Base-by-base conservation (phyloP, 1,139 yeast genomes). In the Debaryomycetaceae sp. region DNA sequence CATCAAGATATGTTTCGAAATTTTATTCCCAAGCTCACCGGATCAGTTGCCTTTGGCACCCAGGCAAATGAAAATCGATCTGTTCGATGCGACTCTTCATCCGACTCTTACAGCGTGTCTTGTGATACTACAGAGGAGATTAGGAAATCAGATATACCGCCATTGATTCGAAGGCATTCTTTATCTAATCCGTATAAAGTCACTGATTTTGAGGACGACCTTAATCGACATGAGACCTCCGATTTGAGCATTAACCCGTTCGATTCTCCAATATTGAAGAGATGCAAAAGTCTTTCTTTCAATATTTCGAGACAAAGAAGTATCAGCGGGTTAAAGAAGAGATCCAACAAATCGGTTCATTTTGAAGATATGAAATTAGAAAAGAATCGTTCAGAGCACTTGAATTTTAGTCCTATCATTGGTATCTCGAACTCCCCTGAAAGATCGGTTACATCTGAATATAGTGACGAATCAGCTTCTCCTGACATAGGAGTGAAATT, bases 241-340 rank as follows among this genome's bases (percentile, higher is more conserved):
- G 51, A 48, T 24, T 9, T 44, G 31, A 48, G 51, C 40, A 48
- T 48, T 6, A 48, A 48, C 24, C 51, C 51, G 1, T 48, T 46
- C 38, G 51, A 48, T 6, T 38, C 43, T 6, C 42, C 43, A 11
- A 35, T 40, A 8, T 24, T 48, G 24, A 48, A 44, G 34, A 31
- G 51, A 36, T 43, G 48, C 23, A 48, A 48, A 38, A 46, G 48
- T 24, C 37, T 45, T 13, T 44, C 51, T 5, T 41, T 45, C 37
- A 39, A 34, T 31, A 34, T 41, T 4, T 24, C 34, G 3, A 47
- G 39, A 36, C 41, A 36, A 20, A 46, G 48, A n/a, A 48, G 51
- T 35, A 42, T 48, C 13, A 36, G 42, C 20, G 45, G 35, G 5
- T 41, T 48, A 33, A 37, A 38, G 20, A 44, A 43, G 36, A 44